phyloP scores from a whole-genome alignment of 2,329 filamentous ascomycete species.

The Fusarium tupiense region DNA sequence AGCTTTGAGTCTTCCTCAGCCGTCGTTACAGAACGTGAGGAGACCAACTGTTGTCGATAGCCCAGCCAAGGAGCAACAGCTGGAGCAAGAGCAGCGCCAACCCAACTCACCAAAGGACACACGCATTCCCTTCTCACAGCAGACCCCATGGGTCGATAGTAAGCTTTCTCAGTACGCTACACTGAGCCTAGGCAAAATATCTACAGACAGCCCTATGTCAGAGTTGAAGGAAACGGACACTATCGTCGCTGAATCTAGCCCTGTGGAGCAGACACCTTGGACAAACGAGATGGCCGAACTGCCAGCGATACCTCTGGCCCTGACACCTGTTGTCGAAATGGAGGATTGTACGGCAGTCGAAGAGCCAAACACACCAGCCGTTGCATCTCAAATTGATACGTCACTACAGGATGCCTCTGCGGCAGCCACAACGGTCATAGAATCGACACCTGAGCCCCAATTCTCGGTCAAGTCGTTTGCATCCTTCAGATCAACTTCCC shows the following conservation, averaged over 20 bases:
- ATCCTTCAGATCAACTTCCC: conserved; percentile 62
- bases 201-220: neutral
- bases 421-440: neutral
- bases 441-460: conserved; percentile 57
- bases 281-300: neutral
- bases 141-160: conserved; percentile 38
- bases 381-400: neutral
- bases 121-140: conserved; percentile 35
- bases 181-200: neutral
- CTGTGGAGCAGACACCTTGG: conserved; percentile 39
- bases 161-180: conserved; percentile 36
- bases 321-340: neutral
- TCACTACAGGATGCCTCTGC: conserved; percentile 4
- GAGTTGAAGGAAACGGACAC: neutral
- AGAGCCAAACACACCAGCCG: neutral
- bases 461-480: conserved; percentile 63
- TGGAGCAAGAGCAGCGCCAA: neutral
- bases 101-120: neutral
- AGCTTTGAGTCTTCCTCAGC: neutral
- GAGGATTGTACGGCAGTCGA: neutral
- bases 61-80: neutral
- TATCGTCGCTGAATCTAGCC: neutral
- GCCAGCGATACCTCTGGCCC: neutral
- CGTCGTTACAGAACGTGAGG: neutral
- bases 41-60: neutral